A percentile compares a stretch with the other conserved stretches of the same genome.
These are phyloP conservation scores for Penicillium sp. DNA, from an alignment of 2,329 filamentous ascomycete species.

Conservation along the genomic window DNA sequence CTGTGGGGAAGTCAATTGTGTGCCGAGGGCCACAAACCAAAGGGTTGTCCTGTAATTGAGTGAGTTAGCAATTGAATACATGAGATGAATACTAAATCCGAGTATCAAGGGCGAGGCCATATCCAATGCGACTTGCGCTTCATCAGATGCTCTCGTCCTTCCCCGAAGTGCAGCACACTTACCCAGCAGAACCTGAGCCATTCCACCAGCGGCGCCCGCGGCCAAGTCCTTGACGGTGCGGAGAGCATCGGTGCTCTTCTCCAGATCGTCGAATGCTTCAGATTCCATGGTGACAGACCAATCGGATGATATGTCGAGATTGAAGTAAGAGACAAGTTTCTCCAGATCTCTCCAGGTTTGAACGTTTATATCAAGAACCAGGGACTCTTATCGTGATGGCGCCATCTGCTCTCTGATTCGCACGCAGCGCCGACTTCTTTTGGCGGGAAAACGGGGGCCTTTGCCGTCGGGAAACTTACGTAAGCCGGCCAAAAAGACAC, in stretches of 20 bases:
- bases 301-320: conserved; percentile 9
- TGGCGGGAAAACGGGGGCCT: conserved; percentile 19
- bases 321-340: conserved; percentile 14
- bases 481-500: conserved; percentile 16
- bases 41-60: conserved; percentile 63
- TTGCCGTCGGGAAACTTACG: conserved; percentile 27
- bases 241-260: conserved; percentile 49
- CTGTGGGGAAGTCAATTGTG: not conserved
- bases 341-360: conserved; percentile 10
- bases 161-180: conserved; percentile 46
- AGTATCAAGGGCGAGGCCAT: not conserved
- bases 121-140: conserved; percentile 7
- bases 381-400: conserved; percentile 27
- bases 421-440: conserved; percentile 32
- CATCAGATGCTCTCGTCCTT: not conserved
- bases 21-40: conserved; percentile 56
- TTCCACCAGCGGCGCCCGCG: conserved; percentile 85
- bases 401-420: conserved; percentile 41
- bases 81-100: not conserved
- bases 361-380: conserved; percentile 10
- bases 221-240: conserved; percentile 87
- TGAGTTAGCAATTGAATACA: conserved; percentile 35
- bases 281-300: conserved; percentile 36
- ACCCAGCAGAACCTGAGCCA: conserved; percentile 95
- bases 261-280: conserved; percentile 45